Conservation (phyloP, 192 early-diverging fungal species). For the Spinellus fusiger region DNA sequence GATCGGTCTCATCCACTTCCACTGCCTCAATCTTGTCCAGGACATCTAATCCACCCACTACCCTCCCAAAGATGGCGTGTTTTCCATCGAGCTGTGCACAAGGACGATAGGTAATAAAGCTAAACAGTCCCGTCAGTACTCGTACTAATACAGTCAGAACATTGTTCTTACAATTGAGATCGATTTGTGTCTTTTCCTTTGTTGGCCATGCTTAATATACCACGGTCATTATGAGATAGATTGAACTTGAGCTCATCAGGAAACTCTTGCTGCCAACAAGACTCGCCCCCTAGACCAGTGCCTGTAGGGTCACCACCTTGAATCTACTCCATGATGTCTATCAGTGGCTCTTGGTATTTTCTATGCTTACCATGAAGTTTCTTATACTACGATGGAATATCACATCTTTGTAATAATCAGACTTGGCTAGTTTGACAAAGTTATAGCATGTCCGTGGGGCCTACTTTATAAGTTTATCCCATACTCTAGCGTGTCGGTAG, state of each 20-base stretch:
- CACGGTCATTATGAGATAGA: constrained; percentile 72
- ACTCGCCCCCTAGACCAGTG: constrained; percentile 85
- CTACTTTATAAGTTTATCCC: constrained; percentile 16
- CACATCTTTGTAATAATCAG: constrained; percentile 79
- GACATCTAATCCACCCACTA: constrained; percentile 82
- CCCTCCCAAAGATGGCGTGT: constrained; percentile 91
- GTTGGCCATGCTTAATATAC: constrained; percentile 95
- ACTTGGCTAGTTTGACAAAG: constrained; percentile 81
- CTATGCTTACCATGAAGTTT: constrained; percentile 77
- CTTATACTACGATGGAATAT: constrained; percentile 83
- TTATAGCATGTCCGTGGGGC: constrained; percentile 89
- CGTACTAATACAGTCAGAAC: neutral
- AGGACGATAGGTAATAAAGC: constrained; percentile 65
- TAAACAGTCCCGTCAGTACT: constrained; percentile 18
- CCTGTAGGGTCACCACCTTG: constrained; percentile 97
- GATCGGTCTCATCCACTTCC: constrained; percentile 63
- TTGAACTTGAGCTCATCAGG: constrained; percentile 63
- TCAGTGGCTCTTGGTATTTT: neutral
- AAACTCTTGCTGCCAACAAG: constrained; percentile 61
- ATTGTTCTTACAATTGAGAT: constrained; percentile 60
- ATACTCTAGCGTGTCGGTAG: neutral
- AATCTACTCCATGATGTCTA: constrained; percentile 34
- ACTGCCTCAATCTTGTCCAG: constrained; percentile 76
- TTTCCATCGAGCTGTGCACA: constrained; percentile 70
- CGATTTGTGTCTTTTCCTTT: constrained; percentile 86